Percentiles rank a stretch among this genome's conserved stretches.
Evolutionary conservation across 257 asterid species (phyloP).

Genomic region (Solanum appendiculatum): DNA sequence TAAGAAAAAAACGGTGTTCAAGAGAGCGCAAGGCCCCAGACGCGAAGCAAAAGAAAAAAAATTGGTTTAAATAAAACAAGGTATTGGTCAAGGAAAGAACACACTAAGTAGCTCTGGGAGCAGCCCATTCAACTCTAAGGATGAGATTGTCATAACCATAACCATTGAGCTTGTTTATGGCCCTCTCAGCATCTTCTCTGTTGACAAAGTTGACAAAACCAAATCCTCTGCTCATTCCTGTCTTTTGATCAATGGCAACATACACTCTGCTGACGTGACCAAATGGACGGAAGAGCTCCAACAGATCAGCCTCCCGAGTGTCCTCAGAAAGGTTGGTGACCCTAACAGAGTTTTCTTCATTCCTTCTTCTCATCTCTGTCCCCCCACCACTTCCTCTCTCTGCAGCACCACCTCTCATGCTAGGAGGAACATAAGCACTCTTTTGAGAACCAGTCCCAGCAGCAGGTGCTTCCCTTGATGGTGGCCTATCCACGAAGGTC

Average conservation of each 20-base stretch:
- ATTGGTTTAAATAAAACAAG: not conserved
- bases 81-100: not conserved
- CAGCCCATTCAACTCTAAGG: conserved; percentile 97
- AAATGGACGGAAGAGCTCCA: conserved; percentile 80
- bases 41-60: not conserved
- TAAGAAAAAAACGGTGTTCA: not conserved
- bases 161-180: conserved; percentile 85
- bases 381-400: conserved; percentile 38
- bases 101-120: conserved; percentile 66
- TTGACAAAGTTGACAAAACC: conserved; percentile 85
- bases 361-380: conserved; percentile 77
- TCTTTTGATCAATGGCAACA: conserved; percentile 83
- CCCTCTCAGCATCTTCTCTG: conserved; percentile 87
- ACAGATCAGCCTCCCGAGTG: conserved; percentile 87
- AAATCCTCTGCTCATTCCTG: conserved; percentile 74
- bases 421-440: conserved; percentile 75
- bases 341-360: conserved; percentile 86
- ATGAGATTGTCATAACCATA: conserved; percentile 91
- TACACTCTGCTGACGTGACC: conserved; percentile 71
- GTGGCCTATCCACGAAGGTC: conserved; percentile 54
- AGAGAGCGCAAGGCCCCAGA: not conserved
- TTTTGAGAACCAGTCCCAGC: conserved; percentile 21
- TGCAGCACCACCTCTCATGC: conserved; percentile 47
- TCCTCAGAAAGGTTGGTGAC: conserved; percentile 93
- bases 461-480: conserved; percentile 23